Evolutionary conservation across 192 early-diverging fungal genomes (phyloP).

Genomic region (Dispira simplex): DNA sequence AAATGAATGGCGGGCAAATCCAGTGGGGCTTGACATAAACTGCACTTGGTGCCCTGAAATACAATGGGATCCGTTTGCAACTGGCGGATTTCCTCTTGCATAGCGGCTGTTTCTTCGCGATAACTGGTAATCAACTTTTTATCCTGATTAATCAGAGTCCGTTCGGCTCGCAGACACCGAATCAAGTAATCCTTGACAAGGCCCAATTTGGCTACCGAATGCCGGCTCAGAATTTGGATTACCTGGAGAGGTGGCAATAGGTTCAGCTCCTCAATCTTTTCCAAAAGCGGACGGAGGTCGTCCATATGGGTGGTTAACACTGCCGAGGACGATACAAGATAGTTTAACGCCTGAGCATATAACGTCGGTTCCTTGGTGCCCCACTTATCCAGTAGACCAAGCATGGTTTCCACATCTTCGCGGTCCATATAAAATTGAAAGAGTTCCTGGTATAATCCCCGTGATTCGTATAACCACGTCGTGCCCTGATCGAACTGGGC

Average conservation of each 20-base stretch:
- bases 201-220: slow-evolving; percentile 70
- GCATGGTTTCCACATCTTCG: slow-evolving; percentile 47
- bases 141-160: slow-evolving; percentile 46
- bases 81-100: slow-evolving; percentile 66
- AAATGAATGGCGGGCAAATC: slow-evolving; percentile 90
- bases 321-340: slow-evolving; percentile 54
- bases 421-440: slow-evolving; percentile 54
- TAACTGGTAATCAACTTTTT: slow-evolving; percentile 56
- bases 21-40: slow-evolving; percentile 47
- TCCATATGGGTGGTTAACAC: slow-evolving; percentile 34
- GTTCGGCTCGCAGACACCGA: slow-evolving; percentile 55
- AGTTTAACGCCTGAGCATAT: slow-evolving; percentile 51
- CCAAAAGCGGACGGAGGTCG: slow-evolving; percentile 44
- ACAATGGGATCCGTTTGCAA: slow-evolving; percentile 52
- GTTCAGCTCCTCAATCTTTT: slow-evolving; percentile 71
- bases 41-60: slow-evolving; percentile 69
- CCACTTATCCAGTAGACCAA: slow-evolving; percentile 40
- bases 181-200: slow-evolving; percentile 77
- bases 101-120: slow-evolving; percentile 58
- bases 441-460: slow-evolving; percentile 57
- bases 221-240: slow-evolving; percentile 65
- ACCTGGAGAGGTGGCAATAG: slow-evolving; percentile 83
- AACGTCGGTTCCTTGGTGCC: slow-evolving; percentile 51
- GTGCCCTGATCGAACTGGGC: slow-evolving; percentile 73
- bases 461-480: slow-evolving; percentile 76